Percentiles rank a stretch among this genome's conserved stretches.
These are phyloP conservation scores for Neurospora sp. DNA, from an alignment of 495 filamentous ascomycete species.

Conservation along the genomic window DNA sequence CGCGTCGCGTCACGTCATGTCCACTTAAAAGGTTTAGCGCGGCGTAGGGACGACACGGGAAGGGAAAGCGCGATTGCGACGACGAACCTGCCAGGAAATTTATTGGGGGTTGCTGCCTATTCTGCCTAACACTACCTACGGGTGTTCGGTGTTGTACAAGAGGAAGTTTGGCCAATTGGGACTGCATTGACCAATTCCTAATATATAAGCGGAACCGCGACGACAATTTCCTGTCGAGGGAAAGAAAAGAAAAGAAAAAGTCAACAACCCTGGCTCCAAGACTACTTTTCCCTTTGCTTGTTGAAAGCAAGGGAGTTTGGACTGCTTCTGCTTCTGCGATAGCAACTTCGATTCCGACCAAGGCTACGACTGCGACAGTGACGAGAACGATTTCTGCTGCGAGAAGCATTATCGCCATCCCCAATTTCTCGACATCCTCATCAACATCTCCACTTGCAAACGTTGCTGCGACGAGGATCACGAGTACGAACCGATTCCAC, in stretches of 20 bases:
- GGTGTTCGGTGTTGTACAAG: too few species aligned
- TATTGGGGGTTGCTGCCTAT: too few species aligned
- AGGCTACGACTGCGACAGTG: not conserved
- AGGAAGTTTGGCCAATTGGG: too few species aligned
- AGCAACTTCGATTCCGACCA: not conserved
- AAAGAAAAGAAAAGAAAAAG: not conserved
- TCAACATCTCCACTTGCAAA: not conserved
- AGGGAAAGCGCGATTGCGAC: not conserved
- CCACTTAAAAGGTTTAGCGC: not conserved
- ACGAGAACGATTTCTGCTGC: not conserved
- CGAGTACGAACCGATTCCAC: not conserved
- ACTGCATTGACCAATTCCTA: too few species aligned
- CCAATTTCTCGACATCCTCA: not conserved
- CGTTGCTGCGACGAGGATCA: not conserved
- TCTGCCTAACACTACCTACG: too few species aligned
- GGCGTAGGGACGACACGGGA: not conserved
- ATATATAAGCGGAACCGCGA: not conserved
- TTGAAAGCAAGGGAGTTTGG: not conserved
- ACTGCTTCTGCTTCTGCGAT: not conserved
- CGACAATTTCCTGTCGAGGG: too few species aligned
- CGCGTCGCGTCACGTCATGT: not conserved
- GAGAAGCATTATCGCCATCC: not conserved
- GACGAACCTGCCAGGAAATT: not conserved
- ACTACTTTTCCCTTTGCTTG: not conserved
- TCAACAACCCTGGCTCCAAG: slow-evolving; percentile 5